Conservation (phyloP, 192 early-diverging fungal species). For the Backusella liffmaniae region DNA sequence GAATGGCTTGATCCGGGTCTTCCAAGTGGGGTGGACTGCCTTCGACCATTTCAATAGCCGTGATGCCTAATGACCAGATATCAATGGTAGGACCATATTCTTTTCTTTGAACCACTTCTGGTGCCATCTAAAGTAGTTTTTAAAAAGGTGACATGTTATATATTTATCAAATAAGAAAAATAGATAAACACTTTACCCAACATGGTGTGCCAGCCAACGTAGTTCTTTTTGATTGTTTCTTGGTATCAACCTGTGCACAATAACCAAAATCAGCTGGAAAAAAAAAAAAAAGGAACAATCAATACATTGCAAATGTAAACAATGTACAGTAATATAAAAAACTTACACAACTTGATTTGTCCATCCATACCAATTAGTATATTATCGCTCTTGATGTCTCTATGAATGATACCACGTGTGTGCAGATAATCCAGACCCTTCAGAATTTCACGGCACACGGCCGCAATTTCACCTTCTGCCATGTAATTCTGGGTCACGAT, state of each 20-base stretch:
- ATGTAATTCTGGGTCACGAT: constrained; percentile 76
- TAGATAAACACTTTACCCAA: constrained; percentile 51
- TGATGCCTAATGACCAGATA: constrained; percentile 94
- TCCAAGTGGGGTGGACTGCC: constrained; percentile 93
- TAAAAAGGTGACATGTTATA: neutral
- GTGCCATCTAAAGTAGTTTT: constrained; percentile 68
- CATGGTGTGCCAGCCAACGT: constrained; percentile 89
- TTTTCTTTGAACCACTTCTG: constrained; percentile 88
- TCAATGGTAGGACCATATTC: constrained; percentile 91
- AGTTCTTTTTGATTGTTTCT: constrained; percentile 63
- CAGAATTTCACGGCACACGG: constrained; percentile 77
- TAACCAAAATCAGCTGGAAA: constrained; percentile 81
- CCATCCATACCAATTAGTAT: constrained; percentile 64
- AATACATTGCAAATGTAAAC: neutral
- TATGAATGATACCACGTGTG: constrained; percentile 70
- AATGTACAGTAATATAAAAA: neutral
- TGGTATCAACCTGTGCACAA: constrained; percentile 74
- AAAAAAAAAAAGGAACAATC: neutral
- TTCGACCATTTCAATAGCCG: constrained; percentile 96
- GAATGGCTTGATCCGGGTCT: constrained; percentile 80
- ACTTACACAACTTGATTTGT: constrained; percentile 71
- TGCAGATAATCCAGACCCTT: constrained; percentile 79
- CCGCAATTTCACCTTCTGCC: constrained; percentile 79
- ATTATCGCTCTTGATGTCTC: constrained; percentile 90
- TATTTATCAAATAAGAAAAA: neutral